Base-by-base conservation (phyloP, 2,329 filamentous ascomycete genomes). In the Rhinocladiella similis region DNA sequence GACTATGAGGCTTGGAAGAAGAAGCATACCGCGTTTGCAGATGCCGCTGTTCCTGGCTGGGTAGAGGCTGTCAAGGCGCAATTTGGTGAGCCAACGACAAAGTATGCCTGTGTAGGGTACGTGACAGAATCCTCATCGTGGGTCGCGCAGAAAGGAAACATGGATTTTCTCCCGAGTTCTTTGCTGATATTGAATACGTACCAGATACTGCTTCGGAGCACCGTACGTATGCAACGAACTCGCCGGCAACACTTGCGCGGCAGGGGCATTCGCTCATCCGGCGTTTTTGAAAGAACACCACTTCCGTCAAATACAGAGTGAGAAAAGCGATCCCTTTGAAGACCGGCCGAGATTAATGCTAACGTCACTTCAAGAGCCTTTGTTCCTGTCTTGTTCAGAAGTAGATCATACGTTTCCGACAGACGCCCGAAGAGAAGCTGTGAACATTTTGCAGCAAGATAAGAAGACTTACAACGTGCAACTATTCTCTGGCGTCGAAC, bases 211-310 rank as follows among this genome's bases (percentile, higher is more conserved):
- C 39, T 73, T 69, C 43, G 71, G 71, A 1, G 71, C 70, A 0
- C 77, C 77, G 5, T 80, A 77, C 57, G 77, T 79, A 2, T 75
- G 73, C 52, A 54, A 75, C 39, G 65, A 75, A 58, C 66, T 80
- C 2, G 72, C 75, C 0, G 63, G 60, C 5, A 69, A 70, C 13
- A 65, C 59, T 0, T 72, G 75, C 5, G 65, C 67, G 1, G 79
- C 69, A 1, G 79, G 79, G 1, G 79, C 78, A 0, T 78, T 82
- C 64, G 79, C 77, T 0, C 79, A 82, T 59, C 80, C 80, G 1
- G 74, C 79, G 0, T 76, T 77, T 56, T 61, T 82, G 43, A 79
- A 77, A 46, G 77, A 81, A 50, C 66, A 70, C 22, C 75, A 80
- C 54, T 78, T 80, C 53, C 57, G 59, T 12, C 66, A 71, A 3